phyloP scores from a whole-genome alignment of 2,329 filamentous ascomycete species.

The Colletotrichum tabaci region DNA sequence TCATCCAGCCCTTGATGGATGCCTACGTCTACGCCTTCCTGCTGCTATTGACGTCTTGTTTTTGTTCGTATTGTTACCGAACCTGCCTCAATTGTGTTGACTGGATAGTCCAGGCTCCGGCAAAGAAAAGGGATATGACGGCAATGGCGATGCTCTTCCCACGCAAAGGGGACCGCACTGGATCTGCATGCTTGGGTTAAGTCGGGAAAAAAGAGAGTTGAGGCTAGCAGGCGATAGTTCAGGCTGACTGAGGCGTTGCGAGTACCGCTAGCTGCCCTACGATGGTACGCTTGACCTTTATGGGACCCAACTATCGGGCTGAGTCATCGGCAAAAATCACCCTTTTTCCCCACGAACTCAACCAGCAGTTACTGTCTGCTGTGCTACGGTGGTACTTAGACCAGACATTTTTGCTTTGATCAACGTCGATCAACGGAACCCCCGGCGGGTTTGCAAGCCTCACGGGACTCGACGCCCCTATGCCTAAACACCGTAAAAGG shows the following conservation, averaged over 20 bases:
- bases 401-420: slow-evolving; percentile 3
- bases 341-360: too few species aligned
- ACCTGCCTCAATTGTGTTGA: neutral
- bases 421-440: slow-evolving; percentile 14
- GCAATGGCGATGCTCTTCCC: slow-evolving; percentile 4
- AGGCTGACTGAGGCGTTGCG: slow-evolving; percentile 20
- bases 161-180: slow-evolving; percentile 28
- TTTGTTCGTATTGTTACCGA: neutral
- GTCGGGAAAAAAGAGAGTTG: slow-evolving; percentile 30
- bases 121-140: slow-evolving; percentile 15
- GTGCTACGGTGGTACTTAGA: slow-evolving; percentile 23
- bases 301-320: too few species aligned
- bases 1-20: slow-evolving; percentile 9
- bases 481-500: slow-evolving; percentile 13
- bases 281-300: neutral
- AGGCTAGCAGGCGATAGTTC: slow-evolving; percentile 34
- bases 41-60: neutral
- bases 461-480: neutral
- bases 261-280: slow-evolving; percentile 28
- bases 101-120: neutral
- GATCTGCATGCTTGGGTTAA: slow-evolving; percentile 29
- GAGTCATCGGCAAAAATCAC: too few species aligned
- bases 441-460: neutral
- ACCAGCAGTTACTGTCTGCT: too few species aligned
- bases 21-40: neutral